Base-by-base conservation (phyloP, 1,284 basidiomycete genomes). In the Apiotrichum siamense region DNA sequence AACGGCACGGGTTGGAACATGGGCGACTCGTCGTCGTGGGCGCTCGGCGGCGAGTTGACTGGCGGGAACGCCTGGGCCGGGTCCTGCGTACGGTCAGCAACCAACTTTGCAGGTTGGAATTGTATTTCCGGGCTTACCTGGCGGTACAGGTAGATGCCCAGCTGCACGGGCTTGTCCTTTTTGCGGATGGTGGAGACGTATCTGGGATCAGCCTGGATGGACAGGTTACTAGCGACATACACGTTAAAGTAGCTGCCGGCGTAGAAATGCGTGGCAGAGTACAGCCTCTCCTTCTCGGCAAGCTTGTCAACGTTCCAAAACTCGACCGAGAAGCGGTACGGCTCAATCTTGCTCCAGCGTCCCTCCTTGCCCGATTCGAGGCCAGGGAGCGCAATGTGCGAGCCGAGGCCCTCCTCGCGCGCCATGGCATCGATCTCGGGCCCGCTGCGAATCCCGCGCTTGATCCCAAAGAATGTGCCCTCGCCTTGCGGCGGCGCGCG, bases 111-210 rank as follows among this genome's bases (percentile, higher is more conserved):
- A n/a, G 18, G 33, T 35, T 35, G 17, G 17, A 9, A 31, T 7
- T 23, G 29, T 11, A 24, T 31, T 31, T 31, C 29, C 9, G 29
- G 7, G 50, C 51, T 7, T 13, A 55, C 52, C 70, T 93, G 89
- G 11, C 91, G 80, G 66, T 93, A 89, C 3, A 97, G 78, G 64
- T 96, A 97, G 44, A 96, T 83, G 2, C 92, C 91, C 0, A 96
- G 78, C 67, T 96, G 90, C 61, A 63, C 81, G 77, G 70, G 80
- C 31, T 76, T 77, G 52, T 77, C 78, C 62, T 83, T 86, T 76
- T 85, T 85, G 54, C 82, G 79, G 38, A 86, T 81, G 44, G 89
- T 81, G 66, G 94, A 90, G 32, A 93, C 83, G 65, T 94, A 96
- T 6, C 91, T 82, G 59, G 33, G 7, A 17, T 52, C 12, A 52